Evolutionary conservation across 495 filamentous ascomycete genomes (phyloP).

Genomic region (Xylaria palmicola): DNA sequence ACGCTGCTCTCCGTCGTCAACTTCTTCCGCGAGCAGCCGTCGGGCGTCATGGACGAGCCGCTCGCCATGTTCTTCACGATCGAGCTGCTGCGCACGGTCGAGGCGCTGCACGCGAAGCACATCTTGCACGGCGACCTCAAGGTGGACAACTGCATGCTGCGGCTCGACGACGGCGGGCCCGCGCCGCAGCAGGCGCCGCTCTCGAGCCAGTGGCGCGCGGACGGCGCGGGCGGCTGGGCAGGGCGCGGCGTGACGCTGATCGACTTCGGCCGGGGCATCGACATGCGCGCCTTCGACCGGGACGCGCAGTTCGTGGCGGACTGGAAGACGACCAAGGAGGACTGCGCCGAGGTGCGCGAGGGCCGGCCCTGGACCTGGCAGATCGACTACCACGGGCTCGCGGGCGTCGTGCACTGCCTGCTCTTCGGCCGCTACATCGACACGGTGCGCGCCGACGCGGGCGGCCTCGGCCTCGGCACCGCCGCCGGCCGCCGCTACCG

Average conservation of each 20-base stretch:
- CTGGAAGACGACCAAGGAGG: constrained; percentile 79
- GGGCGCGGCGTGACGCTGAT: constrained; percentile 80
- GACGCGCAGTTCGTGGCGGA: constrained; percentile 89
- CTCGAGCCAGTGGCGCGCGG: constrained; percentile 60
- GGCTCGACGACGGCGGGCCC: constrained; percentile 61
- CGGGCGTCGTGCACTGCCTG: constrained; percentile 79
- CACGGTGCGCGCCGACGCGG: constrained; percentile 57
- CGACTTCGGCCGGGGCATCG: constrained; percentile 92
- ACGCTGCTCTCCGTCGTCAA: constrained; percentile 93
- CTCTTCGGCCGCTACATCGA: constrained; percentile 96
- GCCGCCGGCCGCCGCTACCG: constrained; percentile 57
- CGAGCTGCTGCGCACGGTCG: constrained; percentile 86
- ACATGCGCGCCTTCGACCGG: constrained; percentile 78
- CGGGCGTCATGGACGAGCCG: constrained; percentile 77
- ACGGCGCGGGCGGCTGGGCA: constrained; percentile 75
- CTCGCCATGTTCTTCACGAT: constrained; percentile 93
- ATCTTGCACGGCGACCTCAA: constrained; percentile 95
- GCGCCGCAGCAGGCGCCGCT: constrained; percentile 46
- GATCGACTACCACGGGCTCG: constrained; percentile 90
- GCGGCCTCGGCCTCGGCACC: constrained; percentile 45
- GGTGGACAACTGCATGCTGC: constrained; percentile 89
- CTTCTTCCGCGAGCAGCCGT: constrained; percentile 67
- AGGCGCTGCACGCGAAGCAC: constrained; percentile 75
- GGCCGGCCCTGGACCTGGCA: constrained; percentile 93
- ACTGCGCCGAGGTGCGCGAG: constrained; percentile 94